Evolutionary conservation across 2,329 filamentous ascomycete genomes (phyloP), one percentile per base, ranked within the genome.

Genomic region (Cercospora zeae-maydis): DNA sequence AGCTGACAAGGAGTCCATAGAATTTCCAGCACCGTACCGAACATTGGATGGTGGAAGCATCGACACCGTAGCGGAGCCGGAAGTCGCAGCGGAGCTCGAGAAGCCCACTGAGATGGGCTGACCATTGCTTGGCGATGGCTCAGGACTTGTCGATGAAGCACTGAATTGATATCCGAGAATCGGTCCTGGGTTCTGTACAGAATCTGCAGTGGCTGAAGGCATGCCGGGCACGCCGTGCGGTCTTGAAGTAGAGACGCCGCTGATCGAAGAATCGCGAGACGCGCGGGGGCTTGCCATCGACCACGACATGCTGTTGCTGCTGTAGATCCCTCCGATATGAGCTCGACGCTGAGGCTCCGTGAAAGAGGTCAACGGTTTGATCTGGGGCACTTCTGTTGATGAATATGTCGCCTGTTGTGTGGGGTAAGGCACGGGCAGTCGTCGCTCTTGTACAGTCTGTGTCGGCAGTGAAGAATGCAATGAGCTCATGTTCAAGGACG

Each of bases 401-500:
- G 68, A 61, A 21, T 67, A 65, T 19, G 56, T 39, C 5, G 65
- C 60, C 30, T 66, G 66, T 33, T 67, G 63, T 21, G 67, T 63
- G 8, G 68, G 66, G 62, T 71, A 71, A 5, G 73, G 73, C 3
- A 67, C 69, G 3, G 73, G 73, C 34, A 75, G 57, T n/a, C 72
- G 68, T 14, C 74, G 68, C 62, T 75, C 72, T 21, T 72, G 68
- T 16, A 67, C 70, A 4, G 71, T 70, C 42, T 73, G 71, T 8
- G 66, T 63, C 21, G 74, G 74, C 11, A 76, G 64, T 11, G 73
- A 75, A 14, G 70, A 72, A 39, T 75, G 71, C 34, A 76, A 63
- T 5, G 70, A 71, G n/a, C 65, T 69, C 73, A 75, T 75, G 63
- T 72, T 73, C 36, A 76, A 66, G 3, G 72, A 62, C n/a, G 73